Percentiles rank a stretch among this genome's conserved stretches.
Evolutionary conservation across 1,139 yeast genomes (phyloP).

Genomic region (Debaryomycetaceae sp.): DNA sequence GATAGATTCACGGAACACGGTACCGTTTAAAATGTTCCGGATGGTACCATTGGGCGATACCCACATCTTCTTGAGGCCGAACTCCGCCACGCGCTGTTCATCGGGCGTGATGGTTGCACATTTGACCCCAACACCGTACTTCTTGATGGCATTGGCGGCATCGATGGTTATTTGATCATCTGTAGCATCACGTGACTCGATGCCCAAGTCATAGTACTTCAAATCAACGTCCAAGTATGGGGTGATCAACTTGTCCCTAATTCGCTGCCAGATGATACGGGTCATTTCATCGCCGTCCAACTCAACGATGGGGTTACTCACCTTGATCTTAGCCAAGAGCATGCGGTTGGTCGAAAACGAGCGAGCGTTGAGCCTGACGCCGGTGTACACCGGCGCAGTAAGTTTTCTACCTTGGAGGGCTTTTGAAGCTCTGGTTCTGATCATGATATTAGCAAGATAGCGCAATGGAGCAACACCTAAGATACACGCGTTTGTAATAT

Average conservation of each 20-base stretch:
- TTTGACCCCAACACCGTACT: constrained; percentile 78
- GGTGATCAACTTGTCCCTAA: constrained; percentile 62
- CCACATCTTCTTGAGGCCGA: constrained; percentile 77
- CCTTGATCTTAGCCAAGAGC: constrained; percentile 54
- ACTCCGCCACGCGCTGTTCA: constrained; percentile 75
- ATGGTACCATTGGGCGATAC: constrained; percentile 82
- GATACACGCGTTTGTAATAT: neutral
- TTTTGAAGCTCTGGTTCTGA: constrained; percentile 2
- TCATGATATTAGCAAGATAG: constrained; percentile 1
- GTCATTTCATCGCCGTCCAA: constrained; percentile 88
- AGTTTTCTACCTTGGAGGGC: constrained; percentile 1
- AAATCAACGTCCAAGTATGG: constrained; percentile 72
- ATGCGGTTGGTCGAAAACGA: constrained; percentile 17
- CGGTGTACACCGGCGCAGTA: no score
- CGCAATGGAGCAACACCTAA: neutral
- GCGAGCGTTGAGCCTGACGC: no score
- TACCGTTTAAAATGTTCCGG: constrained; percentile 76
- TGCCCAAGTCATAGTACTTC: constrained; percentile 72
- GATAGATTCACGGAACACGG: constrained; percentile 81
- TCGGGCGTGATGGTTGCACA: constrained; percentile 89
- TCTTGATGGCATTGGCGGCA: constrained; percentile 70
- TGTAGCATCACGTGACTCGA: constrained; percentile 67
- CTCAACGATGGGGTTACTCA: constrained; percentile 71
- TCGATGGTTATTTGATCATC: constrained; percentile 70
- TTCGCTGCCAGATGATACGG: constrained; percentile 75